Evolutionary conservation across 176 grass and related monocot genomes (phyloP).

Genomic region (Dactylis glomerata): DNA sequence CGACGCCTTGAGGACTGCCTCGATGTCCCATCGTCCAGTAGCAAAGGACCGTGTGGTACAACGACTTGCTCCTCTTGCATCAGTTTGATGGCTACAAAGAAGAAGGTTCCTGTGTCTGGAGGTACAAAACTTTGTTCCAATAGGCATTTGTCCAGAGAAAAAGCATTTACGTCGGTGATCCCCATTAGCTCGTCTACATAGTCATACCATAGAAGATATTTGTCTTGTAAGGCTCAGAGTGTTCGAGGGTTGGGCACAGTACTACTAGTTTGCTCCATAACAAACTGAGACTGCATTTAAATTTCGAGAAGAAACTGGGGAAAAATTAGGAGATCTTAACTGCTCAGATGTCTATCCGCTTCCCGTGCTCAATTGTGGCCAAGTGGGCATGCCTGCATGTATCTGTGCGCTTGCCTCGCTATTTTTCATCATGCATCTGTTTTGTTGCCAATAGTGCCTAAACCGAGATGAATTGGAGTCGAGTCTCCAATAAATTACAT

Average conservation of each 20-base stretch:
- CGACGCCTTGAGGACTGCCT: constrained; percentile 16
- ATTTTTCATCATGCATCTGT: background rate
- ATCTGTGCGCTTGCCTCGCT: background rate
- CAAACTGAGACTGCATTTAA: background rate
- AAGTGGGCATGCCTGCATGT: background rate
- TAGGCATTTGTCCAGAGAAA: constrained; percentile 5
- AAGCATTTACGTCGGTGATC: constrained; percentile 6
- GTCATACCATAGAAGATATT: no score
- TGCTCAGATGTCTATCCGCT: background rate
- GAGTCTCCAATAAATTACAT: background rate
- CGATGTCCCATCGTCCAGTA: background rate
- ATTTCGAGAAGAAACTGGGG: background rate
- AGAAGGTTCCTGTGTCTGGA: constrained; percentile 24
- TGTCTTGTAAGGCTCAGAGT: background rate
- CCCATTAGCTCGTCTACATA: constrained; percentile 39
- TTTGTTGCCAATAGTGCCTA: background rate
- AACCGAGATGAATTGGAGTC: background rate
- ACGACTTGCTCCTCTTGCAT: background rate
- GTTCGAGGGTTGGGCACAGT: background rate
- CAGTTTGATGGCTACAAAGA: constrained; percentile 24
- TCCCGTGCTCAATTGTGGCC: background rate
- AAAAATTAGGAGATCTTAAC: background rate
- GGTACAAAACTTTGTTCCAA: background rate
- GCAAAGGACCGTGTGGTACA: constrained; percentile 25
- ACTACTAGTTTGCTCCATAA: background rate